Conservation (phyloP, 1,139 yeast genomes). For the Saccharomyces uvarum region DNA sequence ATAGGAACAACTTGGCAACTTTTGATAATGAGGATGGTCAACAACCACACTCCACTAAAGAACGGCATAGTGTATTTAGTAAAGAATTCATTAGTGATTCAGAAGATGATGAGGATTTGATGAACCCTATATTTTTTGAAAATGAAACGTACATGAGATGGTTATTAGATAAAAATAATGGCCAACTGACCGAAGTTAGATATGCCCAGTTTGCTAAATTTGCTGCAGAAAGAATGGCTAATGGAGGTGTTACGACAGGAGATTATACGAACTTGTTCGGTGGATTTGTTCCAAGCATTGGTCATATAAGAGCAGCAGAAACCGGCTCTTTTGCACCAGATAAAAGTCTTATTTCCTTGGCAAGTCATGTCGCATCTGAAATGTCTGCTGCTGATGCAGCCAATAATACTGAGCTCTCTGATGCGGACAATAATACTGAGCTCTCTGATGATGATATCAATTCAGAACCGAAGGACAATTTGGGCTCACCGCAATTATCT, state of each 20-base stretch:
- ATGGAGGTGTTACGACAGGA: constrained; percentile 15
- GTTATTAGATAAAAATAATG: constrained; percentile 24
- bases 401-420: not conserved
- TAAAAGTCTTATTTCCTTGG: constrained; percentile 10
- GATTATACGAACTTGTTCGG: constrained; percentile 26
- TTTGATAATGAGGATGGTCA: constrained; percentile 11
- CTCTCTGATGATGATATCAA: constrained; percentile 6
- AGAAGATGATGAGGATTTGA: constrained; percentile 22
- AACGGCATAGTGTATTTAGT: constrained; percentile 15
- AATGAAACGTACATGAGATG: constrained; percentile 31
- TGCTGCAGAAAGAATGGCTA: constrained; percentile 24
- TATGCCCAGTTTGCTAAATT: constrained; percentile 22
- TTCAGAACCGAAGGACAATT: not conserved
- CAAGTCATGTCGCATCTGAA: constrained; percentile 3
- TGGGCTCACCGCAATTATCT: not conserved
- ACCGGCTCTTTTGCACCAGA: constrained; percentile 9
- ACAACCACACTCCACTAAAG: not conserved
- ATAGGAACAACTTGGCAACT: constrained; percentile 11
- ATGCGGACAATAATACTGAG: constrained; percentile 5
- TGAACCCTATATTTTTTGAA: constrained; percentile 28
- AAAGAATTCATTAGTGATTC: constrained; percentile 31
- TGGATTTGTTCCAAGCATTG: constrained; percentile 23
- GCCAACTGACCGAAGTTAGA: constrained; percentile 23
- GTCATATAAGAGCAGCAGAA: constrained; percentile 9
- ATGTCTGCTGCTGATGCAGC: constrained; percentile 7